Base-by-base conservation (phyloP, 2,329 filamentous ascomycete genomes). In the Rosellinia necatrix region DNA sequence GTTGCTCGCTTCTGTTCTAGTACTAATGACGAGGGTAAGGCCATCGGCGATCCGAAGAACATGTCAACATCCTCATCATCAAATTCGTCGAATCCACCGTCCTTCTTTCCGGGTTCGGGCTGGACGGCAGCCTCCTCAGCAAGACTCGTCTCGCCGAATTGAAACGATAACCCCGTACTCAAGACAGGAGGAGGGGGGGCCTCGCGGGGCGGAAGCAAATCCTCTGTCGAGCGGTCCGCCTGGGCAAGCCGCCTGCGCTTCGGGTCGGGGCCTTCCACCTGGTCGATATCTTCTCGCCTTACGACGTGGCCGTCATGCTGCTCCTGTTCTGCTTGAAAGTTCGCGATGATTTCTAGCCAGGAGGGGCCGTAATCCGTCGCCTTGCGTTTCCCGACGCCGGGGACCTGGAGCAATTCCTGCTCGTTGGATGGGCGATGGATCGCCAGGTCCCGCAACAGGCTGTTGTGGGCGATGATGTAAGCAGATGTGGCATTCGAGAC, bases 341-440 rank as follows among this genome's bases (percentile, higher is more conserved):
- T 6, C 19, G 42, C 22, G n/a, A 60, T 58, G n/a, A 58, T 53
- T 25, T 55, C 54, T 6, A 58, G 30, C 58, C 58, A 60, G 9
- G 50, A 34, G 1, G 49, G 8, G 2, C 57, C 57, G 13, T 55
- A 56, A 12, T 58, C 10, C 10, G 17, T 35, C 17, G 30, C 37
- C 38, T 60, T 60, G 9, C 2, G 6, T 8, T 46, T 52, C 4
- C 58, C 47, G 13, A 60, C 12, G 8, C 58, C 55, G 2, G 30
- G 35, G 1, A 60, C 42, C 7, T 17, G 30, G 10, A 60, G 43
- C 13, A 60, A 27, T 17, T 58, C 50, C 15, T 37, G 15, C 12
- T 52, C 22, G 21, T 48, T 60, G 6, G 47, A 41, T n/a, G 58
- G 58, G 8, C 50, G 58, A 4, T 37, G n/a, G 8, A 41, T n/a